Evolutionary conservation across 2,329 filamentous ascomycete genomes (phyloP).

Genomic region (Cordyceps cateniannulata): DNA sequence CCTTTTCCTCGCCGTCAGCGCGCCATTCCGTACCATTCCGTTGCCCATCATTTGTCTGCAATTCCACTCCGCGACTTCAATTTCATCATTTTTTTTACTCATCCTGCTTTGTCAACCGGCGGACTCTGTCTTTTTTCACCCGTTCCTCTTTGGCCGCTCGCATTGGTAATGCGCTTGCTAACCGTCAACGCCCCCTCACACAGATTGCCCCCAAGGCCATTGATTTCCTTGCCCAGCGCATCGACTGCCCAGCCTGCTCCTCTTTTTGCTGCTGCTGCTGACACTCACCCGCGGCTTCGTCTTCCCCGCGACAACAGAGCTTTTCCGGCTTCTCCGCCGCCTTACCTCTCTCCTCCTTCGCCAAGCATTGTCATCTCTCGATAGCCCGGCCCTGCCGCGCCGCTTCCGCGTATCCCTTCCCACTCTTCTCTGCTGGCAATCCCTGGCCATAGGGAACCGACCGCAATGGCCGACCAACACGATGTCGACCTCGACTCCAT

Average conservation of each 20-base stretch:
- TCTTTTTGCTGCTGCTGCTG: not conserved
- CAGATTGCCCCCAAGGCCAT: conserved; percentile 5
- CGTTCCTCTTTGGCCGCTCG: not conserved
- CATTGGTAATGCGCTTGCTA: conserved; percentile 9
- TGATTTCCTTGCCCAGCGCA: not conserved
- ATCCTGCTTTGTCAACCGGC: not conserved
- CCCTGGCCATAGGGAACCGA: conserved; percentile 5
- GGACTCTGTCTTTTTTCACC: not conserved
- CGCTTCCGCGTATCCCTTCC: not conserved
- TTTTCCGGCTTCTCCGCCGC: not conserved
- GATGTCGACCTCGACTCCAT: conserved; percentile 99
- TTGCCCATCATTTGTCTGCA: not conserved
- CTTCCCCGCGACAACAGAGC: not conserved
- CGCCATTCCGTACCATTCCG: not conserved
- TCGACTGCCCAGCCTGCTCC: not conserved
- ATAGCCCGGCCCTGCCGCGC: not conserved
- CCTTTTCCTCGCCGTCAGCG: not conserved
- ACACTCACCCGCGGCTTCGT: not conserved
- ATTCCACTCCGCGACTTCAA: not conserved
- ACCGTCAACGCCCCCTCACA: not conserved
- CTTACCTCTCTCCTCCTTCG: not conserved
- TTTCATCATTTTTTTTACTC: not conserved
- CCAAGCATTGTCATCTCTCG: not conserved
- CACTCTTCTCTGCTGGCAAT: not conserved
- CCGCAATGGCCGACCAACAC: conserved; percentile 56